Evolutionary conservation across 2,329 filamentous ascomycete species (phyloP).

Genomic region (Diaporthe capsici): DNA sequence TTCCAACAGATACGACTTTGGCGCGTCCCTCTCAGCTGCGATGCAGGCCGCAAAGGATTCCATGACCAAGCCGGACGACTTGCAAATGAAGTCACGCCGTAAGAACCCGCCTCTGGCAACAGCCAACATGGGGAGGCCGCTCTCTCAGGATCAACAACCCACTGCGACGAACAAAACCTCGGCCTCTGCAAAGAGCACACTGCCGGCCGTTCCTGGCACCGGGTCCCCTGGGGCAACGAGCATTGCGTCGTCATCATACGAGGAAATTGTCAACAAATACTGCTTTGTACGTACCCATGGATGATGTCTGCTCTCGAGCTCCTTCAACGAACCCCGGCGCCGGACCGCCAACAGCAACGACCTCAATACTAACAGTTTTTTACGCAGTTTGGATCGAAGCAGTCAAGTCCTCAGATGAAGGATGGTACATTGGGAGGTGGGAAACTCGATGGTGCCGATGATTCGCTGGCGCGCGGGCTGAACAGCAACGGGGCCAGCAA

Average conservation of each 20-base stretch:
- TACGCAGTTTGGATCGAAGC: conserved; percentile 73
- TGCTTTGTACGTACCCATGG: conserved; percentile 93
- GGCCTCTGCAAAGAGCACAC: conserved; percentile 46
- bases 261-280: conserved; percentile 98
- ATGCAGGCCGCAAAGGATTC: conserved; percentile 80
- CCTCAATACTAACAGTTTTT: conserved; percentile 56
- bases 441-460: conserved; percentile 59
- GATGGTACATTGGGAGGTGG: conserved; percentile 62
- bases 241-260: conserved; percentile 90
- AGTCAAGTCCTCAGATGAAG: conserved; percentile 64
- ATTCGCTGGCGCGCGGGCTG: conserved; percentile 52
- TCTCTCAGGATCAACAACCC: conserved; percentile 33
- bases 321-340: conserved; percentile 46
- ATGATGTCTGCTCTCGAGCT: conserved; percentile 42
- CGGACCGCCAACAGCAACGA: conserved; percentile 44
- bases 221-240: conserved; percentile 63
- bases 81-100: conserved; percentile 69
- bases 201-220: conserved; percentile 57
- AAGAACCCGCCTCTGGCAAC: conserved; percentile 49
- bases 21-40: conserved; percentile 88
- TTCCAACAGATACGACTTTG: conserved; percentile 95
- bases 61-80: conserved; percentile 69
- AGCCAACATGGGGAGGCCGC: conserved; percentile 22
- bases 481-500: conserved; percentile 55
- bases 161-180: conserved; percentile 41